Evolutionary conservation across 83 land plant genomes (phyloP).

Genomic region (Larix sibirica): DNA sequence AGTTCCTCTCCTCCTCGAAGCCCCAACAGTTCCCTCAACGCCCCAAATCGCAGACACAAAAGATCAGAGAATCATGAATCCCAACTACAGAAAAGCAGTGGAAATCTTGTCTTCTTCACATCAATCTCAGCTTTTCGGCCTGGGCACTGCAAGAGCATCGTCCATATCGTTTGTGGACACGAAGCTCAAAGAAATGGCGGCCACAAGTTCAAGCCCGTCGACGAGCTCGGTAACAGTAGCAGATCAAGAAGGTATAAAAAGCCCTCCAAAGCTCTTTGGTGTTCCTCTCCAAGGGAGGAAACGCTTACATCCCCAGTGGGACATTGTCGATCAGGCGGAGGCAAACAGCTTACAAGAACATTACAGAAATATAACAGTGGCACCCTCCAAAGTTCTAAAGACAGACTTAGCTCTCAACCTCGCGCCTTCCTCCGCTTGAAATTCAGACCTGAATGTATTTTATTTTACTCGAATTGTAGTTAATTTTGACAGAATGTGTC

Average conservation of each 20-base stretch:
- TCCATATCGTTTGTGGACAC: neutral
- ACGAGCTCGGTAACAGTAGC: neutral
- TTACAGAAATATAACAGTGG: neutral
- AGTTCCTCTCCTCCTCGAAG: neutral
- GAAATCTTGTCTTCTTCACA: no score
- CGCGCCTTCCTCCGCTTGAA: neutral
- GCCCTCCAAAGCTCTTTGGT: constrained; percentile 41
- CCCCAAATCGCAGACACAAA: neutral
- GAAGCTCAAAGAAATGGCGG: neutral
- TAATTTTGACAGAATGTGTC: no score
- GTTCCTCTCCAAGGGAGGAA: constrained; percentile 40
- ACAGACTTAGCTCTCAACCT: constrained; percentile 1
- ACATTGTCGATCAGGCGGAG: neutral
- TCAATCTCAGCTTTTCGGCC: no score
- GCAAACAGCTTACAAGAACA: neutral
- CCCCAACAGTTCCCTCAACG: neutral
- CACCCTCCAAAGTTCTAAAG: neutral
- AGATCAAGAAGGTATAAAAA: constrained; percentile 1
- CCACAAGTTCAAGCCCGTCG: neutral
- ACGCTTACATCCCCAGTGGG: constrained; percentile 22
- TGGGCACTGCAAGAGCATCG: neutral
- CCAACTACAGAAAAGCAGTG: no score
- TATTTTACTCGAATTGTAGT: no score
- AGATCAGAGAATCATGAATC: no score
- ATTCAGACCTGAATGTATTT: no score